Percentiles rank a stretch among this genome's conserved stretches.
These are phyloP conservation scores for Tubosaeta sp. DNA, from an alignment of 768 basidiomycete genomes.

Conservation along the genomic window DNA sequence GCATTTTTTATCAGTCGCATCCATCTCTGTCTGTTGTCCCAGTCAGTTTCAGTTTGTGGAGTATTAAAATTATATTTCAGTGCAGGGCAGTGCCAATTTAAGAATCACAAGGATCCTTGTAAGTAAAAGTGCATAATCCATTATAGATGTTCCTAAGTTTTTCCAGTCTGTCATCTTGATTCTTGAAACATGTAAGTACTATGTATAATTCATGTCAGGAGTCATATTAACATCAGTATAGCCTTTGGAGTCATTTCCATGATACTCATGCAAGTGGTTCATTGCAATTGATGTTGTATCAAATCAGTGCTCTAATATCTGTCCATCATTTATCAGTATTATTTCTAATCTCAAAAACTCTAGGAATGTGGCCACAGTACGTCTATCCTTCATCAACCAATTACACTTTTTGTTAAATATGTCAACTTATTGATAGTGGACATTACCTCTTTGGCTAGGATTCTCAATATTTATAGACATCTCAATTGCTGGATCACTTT, in stretches of 20 bases:
- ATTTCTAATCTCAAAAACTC: neutral
- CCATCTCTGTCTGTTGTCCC: slow-evolving; percentile 17
- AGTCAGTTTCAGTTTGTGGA: neutral
- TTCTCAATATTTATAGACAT: slow-evolving; percentile 17
- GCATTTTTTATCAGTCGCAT: slow-evolving; percentile 20
- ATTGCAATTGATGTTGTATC: neutral
- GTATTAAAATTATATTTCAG: slow-evolving; percentile 1
- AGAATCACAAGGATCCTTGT: slow-evolving; percentile 16
- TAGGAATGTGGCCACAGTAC: neutral
- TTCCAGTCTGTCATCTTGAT: slow-evolving; percentile 11
- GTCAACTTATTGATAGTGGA: slow-evolving; percentile 13
- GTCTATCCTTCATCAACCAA: neutral
- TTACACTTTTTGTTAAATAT: neutral
- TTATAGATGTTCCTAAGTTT: neutral
- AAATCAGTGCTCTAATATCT: neutral
- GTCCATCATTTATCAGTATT: slow-evolving; percentile 1
- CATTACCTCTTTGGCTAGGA: slow-evolving; percentile 19
- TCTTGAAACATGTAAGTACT: slow-evolving; percentile 19
- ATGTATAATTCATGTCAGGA: neutral
- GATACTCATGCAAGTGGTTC: slow-evolving; percentile 12
- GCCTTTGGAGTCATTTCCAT: slow-evolving; percentile 14
- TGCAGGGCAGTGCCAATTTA: neutral
- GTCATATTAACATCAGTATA: slow-evolving; percentile 5
- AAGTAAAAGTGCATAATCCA: neutral
- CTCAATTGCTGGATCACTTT: slow-evolving; percentile 21